phyloP scores from a whole-genome alignment of 257 asterid species.

The Mitragyna speciosa region DNA sequence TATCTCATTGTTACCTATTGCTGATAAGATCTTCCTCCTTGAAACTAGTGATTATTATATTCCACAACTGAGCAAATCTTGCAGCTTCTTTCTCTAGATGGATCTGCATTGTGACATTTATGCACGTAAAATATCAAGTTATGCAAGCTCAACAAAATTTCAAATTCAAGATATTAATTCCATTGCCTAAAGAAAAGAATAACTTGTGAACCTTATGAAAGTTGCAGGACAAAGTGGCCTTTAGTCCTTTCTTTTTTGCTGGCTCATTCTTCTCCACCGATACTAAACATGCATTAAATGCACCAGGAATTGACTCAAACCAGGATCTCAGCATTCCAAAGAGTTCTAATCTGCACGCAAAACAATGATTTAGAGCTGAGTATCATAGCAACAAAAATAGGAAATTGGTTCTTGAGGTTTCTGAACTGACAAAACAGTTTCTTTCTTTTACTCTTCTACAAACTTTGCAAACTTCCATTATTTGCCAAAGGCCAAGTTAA shows the following conservation, averaged over 20 bases:
- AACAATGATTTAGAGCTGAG: constrained; percentile 21
- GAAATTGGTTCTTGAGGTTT: neutral
- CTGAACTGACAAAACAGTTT: neutral
- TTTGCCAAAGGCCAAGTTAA: neutral
- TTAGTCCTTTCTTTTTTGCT: constrained; percentile 82
- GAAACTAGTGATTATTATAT: constrained; percentile 91
- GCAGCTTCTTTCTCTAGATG: constrained; percentile 90
- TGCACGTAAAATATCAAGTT: constrained; percentile 15
- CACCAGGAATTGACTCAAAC: constrained; percentile 85
- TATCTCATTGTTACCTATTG: constrained; percentile 51
- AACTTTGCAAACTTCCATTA: neutral
- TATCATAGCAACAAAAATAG: neutral
- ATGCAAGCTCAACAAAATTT: constrained; percentile 11
- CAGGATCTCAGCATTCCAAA: constrained; percentile 98
- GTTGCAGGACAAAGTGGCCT: constrained; percentile 89
- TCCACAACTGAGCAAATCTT: constrained; percentile 99
- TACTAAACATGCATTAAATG: constrained; percentile 82
- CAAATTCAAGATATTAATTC: neutral
- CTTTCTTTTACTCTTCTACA: neutral
- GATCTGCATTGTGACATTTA: constrained; percentile 47
- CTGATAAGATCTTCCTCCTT: constrained; percentile 99
- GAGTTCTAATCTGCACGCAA: constrained; percentile 78
- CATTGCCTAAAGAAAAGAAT: neutral
- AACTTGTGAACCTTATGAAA: constrained; percentile 55
- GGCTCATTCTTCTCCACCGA: constrained; percentile 86